phyloP scores from a whole-genome alignment of 2,329 filamentous ascomycete genomes.

The Fusarium sp. region DNA sequence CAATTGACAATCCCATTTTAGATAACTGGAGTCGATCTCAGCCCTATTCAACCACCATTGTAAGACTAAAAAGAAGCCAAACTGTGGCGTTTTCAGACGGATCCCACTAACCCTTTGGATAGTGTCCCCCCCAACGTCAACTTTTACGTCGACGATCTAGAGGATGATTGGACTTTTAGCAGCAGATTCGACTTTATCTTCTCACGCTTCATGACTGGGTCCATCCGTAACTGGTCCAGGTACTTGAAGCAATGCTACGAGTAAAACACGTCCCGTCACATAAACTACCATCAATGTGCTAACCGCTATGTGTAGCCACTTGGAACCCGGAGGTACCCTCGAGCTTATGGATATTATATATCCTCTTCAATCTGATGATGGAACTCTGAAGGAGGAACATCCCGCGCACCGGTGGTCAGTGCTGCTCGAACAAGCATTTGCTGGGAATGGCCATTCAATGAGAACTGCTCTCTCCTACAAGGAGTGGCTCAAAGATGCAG shows the following conservation, averaged over 20 bases:
- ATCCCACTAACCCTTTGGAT: too few species aligned
- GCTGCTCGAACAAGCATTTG: neutral
- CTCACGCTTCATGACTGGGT: slow-evolving; percentile 4
- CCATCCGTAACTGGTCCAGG: neutral
- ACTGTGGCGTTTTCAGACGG: neutral
- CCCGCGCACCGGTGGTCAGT: slow-evolving; percentile 3
- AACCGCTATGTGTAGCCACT: neutral
- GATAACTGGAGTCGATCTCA: neutral
- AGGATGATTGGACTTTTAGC: neutral
- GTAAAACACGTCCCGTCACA: neutral
- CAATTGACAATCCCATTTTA: neutral
- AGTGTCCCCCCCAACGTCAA: too few species aligned
- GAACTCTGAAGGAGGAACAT: neutral
- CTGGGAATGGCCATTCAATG: neutral
- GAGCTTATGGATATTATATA: slow-evolving; percentile 7
- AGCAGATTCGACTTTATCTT: slow-evolving; percentile 1
- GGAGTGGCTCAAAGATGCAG: neutral
- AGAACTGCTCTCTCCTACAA: neutral
- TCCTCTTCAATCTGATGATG: slow-evolving; percentile 1
- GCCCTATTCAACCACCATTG: slow-evolving; percentile 4
- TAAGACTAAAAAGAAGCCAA: neutral
- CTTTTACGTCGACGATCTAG: neutral
- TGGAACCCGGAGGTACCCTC: neutral
- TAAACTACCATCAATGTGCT: neutral
- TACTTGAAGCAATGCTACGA: slow-evolving; percentile 5